phyloP scores from a whole-genome alignment of 139 green algal genomes.

The Micractinium sp. region DNA sequence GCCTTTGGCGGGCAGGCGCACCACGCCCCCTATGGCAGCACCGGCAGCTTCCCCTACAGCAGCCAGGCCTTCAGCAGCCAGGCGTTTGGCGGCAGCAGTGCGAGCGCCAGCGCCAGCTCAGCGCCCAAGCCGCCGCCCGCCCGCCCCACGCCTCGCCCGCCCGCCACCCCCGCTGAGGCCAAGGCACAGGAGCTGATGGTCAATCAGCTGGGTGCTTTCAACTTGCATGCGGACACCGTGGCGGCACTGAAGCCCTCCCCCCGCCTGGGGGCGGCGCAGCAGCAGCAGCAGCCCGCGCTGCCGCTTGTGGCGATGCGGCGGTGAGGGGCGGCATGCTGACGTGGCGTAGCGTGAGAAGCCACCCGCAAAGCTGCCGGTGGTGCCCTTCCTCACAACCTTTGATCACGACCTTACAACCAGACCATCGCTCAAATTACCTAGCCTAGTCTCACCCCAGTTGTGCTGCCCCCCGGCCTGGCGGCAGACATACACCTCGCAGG shows the following conservation, averaged over 20 bases:
- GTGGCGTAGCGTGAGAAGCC: too few species aligned
- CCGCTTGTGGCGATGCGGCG: background rate
- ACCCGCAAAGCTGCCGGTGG: too few species aligned
- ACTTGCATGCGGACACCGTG: conserved; percentile 28
- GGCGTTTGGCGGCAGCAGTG: background rate
- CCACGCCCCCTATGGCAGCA: background rate
- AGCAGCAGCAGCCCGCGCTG: background rate
- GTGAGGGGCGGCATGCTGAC: background rate
- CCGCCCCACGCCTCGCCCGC: background rate
- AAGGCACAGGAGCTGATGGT: conserved; percentile 9
- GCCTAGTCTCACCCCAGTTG: too few species aligned
- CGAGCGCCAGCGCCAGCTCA: background rate
- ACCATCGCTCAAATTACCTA: too few species aligned
- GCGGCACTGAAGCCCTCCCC: conserved; percentile 9
- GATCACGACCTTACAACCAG: too few species aligned
- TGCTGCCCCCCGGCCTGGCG: too few species aligned
- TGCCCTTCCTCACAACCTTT: too few species aligned
- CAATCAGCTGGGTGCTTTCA: conserved; percentile 16
- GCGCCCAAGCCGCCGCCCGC: background rate
- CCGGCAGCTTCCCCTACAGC: conserved; percentile 6
- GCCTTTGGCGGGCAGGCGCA: background rate
- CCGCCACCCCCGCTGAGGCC: conserved; percentile 4
- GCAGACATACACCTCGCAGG: background rate
- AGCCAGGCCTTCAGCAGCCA: background rate
- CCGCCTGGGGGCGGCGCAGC: too few species aligned